Evolutionary conservation across 106 monocot species (phyloP).

Genomic region (Acorus calamus): DNA sequence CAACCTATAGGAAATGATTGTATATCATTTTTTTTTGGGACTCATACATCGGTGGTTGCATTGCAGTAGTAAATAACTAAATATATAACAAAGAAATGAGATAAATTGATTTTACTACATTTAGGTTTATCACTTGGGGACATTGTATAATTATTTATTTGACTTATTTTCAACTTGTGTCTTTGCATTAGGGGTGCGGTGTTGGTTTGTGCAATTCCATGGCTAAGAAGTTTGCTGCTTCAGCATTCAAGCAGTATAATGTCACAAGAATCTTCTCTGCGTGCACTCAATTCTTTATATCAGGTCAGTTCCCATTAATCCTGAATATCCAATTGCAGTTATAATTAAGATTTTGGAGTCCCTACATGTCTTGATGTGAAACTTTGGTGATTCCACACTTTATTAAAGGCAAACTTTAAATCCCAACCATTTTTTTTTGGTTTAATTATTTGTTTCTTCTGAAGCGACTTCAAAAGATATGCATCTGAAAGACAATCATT

Average conservation of each 20-base stretch:
- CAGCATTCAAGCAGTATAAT: slow-evolving; percentile 71
- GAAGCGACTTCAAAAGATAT: too few relatives aligned
- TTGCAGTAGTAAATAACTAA: too few relatives aligned
- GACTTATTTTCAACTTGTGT: not conserved
- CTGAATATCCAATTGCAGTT: not conserved
- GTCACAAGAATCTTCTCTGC: slow-evolving; percentile 58
- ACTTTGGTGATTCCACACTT: too few relatives aligned
- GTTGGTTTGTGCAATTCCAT: slow-evolving; percentile 54
- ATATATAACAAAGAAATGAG: too few relatives aligned
- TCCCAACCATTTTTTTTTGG: too few relatives aligned
- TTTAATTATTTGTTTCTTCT: too few relatives aligned
- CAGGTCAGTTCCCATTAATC: slow-evolving; percentile 34
- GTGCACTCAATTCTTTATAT: slow-evolving; percentile 52
- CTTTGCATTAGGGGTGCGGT: slow-evolving; percentile 51
- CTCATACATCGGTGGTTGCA: too few relatives aligned
- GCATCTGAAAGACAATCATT: too few relatives aligned
- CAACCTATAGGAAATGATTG: too few relatives aligned
- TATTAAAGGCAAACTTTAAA: too few relatives aligned
- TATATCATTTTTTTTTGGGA: too few relatives aligned
- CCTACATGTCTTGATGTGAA: not conserved
- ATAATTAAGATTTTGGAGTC: not conserved
- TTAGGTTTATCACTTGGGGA: not conserved
- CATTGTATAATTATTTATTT: not conserved
- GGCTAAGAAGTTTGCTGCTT: slow-evolving; percentile 56
- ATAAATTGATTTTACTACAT: not conserved